A percentile compares a stretch with the other conserved stretches of the same genome.
Conservation (phyloP, 192 early-diverging fungal species). For the Powellomyces hirtus region DNA sequence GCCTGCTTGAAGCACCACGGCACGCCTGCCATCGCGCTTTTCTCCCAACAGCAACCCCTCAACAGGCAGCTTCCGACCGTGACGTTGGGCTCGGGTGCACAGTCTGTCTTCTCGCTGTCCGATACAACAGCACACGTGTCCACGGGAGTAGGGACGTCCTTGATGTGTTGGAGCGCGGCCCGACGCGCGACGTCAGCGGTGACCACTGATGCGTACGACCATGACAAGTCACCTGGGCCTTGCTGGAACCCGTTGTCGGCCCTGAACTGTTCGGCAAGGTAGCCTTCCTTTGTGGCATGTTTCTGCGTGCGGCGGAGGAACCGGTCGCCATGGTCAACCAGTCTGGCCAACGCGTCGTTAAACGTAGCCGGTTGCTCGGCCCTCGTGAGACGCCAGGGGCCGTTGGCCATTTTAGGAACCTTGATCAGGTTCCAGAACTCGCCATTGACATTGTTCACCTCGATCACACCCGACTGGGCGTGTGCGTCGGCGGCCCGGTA, state of each 20-base stretch:
- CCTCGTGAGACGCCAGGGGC: background rate
- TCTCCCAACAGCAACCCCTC: no score
- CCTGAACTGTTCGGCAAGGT: slow-evolving; percentile 64
- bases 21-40: no score
- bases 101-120: no score
- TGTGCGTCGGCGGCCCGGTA: slow-evolving; percentile 37
- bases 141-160: background rate
- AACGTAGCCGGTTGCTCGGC: background rate
- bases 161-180: background rate
- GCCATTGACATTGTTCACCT: background rate
- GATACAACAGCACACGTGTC: no score
- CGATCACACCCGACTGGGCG: background rate
- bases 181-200: background rate
- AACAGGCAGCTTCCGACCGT: no score
- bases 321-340: slow-evolving; percentile 42
- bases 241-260: slow-evolving; percentile 45
- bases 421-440: background rate
- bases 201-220: slow-evolving; percentile 64
- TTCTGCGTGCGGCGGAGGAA: slow-evolving; percentile 52
- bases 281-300: slow-evolving; percentile 50
- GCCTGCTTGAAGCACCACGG: no score
- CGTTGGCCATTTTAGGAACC: background rate
- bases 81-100: no score
- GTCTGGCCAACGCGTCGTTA: background rate
- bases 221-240: slow-evolving; percentile 65